Conservation (phyloP, 2,329 filamentous ascomycete species). For the Colletotrichum endophyticum region DNA sequence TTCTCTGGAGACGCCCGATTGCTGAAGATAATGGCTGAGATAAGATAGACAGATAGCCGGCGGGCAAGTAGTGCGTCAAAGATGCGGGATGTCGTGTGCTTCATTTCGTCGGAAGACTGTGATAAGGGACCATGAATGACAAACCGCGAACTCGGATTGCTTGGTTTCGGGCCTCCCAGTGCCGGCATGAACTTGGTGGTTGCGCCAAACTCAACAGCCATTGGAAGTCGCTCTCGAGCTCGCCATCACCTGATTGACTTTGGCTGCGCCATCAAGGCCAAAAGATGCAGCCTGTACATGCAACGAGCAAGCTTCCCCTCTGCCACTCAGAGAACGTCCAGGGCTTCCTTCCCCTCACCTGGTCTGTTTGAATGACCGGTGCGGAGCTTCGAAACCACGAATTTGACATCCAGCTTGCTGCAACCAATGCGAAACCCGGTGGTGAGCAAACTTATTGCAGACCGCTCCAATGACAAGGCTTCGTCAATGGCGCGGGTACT, state of each 20-base stretch:
- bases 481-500: background rate
- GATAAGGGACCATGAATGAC: background rate
- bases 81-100: background rate
- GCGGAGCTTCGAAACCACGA: background rate
- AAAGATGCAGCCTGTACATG: background rate
- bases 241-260: slow-evolving; percentile 11
- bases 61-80: background rate
- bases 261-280: background rate
- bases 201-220: background rate
- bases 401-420: background rate
- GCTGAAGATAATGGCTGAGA: background rate
- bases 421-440: background rate
- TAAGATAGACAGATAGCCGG: background rate
- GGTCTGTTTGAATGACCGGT: slow-evolving; percentile 4
- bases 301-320: background rate
- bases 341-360: background rate
- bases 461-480: background rate
- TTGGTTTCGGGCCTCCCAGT: background rate
- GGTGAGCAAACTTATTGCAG: background rate
- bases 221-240: background rate
- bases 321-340: too few relatives aligned
- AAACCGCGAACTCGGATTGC: background rate
- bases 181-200: background rate
- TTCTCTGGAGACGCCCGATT: background rate
- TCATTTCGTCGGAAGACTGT: background rate